These are phyloP conservation scores for Moringa oleifera DNA, from an alignment of 345 rosid genomes.

Conservation along the genomic window DNA sequence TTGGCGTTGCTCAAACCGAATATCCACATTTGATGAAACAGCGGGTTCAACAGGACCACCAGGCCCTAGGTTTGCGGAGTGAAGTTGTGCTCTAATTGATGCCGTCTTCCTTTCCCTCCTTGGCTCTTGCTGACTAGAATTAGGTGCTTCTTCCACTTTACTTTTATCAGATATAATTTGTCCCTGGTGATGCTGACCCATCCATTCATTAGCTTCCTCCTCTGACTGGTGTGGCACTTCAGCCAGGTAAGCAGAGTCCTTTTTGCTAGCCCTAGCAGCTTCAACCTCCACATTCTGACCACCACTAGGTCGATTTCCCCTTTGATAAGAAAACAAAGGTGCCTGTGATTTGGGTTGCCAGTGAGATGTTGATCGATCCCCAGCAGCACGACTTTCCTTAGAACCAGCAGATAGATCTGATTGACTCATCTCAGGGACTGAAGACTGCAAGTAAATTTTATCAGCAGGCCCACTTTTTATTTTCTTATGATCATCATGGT, in stretches of 20 bases:
- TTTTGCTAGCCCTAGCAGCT: slow-evolving; percentile 34
- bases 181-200: slow-evolving; percentile 18
- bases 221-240: slow-evolving; percentile 15
- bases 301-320: slow-evolving; percentile 35
- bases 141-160: slow-evolving; percentile 28
- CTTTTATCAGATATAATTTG: slow-evolving; percentile 19
- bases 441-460: slow-evolving; percentile 30
- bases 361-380: slow-evolving; percentile 49
- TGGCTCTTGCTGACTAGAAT: slow-evolving; percentile 33
- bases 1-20: slow-evolving; percentile 37
- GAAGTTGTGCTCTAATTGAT: slow-evolving; percentile 30
- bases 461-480: slow-evolving; percentile 33
- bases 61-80: slow-evolving; percentile 34
- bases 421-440: slow-evolving; percentile 40
- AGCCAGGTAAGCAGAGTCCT: slow-evolving; percentile 27
- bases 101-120: slow-evolving; percentile 43
- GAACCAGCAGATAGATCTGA: slow-evolving; percentile 32
- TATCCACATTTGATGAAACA: slow-evolving; percentile 26
- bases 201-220: slow-evolving; percentile 19
- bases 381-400: slow-evolving; percentile 54
- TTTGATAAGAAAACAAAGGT: slow-evolving; percentile 27
- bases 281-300: slow-evolving; percentile 35
- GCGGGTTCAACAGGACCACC: slow-evolving; percentile 22
- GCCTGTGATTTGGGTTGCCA: slow-evolving; percentile 74
- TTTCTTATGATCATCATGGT: slow-evolving; percentile 52